Evolutionary conservation across 192 early-diverging fungal genomes (phyloP).

Genomic region (Linnemannia schmuckeri): DNA sequence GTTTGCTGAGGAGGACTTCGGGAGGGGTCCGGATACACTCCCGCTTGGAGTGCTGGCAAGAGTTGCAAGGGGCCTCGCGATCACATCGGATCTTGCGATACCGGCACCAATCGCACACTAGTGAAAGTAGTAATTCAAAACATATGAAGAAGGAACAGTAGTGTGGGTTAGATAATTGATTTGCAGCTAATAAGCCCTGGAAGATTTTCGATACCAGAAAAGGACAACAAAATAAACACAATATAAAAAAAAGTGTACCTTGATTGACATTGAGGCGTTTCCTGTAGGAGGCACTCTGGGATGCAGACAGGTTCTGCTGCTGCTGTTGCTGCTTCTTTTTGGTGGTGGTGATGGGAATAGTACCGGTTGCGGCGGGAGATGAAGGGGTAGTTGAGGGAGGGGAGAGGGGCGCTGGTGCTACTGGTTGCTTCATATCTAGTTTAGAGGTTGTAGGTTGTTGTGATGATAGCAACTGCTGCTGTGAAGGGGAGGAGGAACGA

Average conservation of each 20-base stretch:
- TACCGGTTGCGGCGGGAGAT: background rate
- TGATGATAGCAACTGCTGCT: background rate
- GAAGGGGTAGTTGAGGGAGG: background rate
- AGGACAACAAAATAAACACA: background rate
- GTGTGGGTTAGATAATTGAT: background rate
- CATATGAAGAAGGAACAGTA: background rate
- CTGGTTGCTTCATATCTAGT: background rate
- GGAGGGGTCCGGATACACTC: conserved; percentile 54
- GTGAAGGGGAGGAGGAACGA: background rate
- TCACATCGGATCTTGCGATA: conserved; percentile 56
- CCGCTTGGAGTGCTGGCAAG: conserved; percentile 52
- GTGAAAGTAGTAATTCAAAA: background rate
- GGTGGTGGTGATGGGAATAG: background rate
- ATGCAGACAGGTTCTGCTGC: conserved; percentile 15
- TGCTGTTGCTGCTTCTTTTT: conserved; percentile 18
- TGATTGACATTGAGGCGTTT: conserved; percentile 54
- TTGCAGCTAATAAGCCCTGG: background rate
- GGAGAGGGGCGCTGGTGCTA: background rate
- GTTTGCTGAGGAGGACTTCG: conserved; percentile 31
- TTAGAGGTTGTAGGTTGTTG: background rate
- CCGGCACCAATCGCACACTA: conserved; percentile 56
- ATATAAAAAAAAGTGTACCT: conserved; percentile 9
- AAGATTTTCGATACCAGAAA: conserved; percentile 6
- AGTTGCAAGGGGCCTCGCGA: conserved; percentile 50
- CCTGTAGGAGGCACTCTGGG: conserved; percentile 38